Evolutionary conservation across 1,284 basidiomycete genomes (phyloP).

Genomic region (Omphalotus olearius): DNA sequence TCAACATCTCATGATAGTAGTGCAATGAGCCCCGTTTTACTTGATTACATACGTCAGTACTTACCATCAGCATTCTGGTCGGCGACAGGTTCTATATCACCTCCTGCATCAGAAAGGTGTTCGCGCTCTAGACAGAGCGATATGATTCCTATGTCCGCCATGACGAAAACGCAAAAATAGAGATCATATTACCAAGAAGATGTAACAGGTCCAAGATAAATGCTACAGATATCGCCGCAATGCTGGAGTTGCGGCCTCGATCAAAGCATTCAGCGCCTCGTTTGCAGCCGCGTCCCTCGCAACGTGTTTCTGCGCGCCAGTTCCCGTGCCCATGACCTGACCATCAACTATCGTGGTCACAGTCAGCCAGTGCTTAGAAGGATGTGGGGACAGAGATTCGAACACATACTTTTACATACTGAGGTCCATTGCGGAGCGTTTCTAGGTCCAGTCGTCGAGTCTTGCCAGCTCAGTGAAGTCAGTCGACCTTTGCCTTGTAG

Average conservation of each 20-base stretch:
- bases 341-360: constrained; percentile 37
- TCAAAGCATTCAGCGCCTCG: constrained; percentile 37
- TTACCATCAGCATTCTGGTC: too few relatives aligned
- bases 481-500: constrained; percentile 42
- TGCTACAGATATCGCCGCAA: too few relatives aligned
- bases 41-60: too few relatives aligned
- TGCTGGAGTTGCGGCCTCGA: constrained; percentile 11
- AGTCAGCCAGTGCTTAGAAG: constrained; percentile 9
- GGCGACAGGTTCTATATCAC: too few relatives aligned
- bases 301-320: constrained; percentile 45
- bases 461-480: constrained; percentile 49
- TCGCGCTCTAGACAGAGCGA: too few relatives aligned
- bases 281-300: constrained; percentile 53
- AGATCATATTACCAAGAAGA: too few relatives aligned
- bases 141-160: too few relatives aligned
- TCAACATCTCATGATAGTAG: too few relatives aligned
- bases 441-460: constrained; percentile 40
- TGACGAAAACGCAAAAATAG: too few relatives aligned
- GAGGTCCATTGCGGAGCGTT: constrained; percentile 52
- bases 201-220: too few relatives aligned
- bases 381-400: constrained; percentile 14
- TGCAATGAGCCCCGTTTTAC: too few relatives aligned
- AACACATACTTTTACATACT: constrained; percentile 48
- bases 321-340: constrained; percentile 36
- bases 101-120: too few relatives aligned